phyloP scores from a whole-genome alignment of 371 early-diverging fungal species.

The Mucor irregularis region DNA sequence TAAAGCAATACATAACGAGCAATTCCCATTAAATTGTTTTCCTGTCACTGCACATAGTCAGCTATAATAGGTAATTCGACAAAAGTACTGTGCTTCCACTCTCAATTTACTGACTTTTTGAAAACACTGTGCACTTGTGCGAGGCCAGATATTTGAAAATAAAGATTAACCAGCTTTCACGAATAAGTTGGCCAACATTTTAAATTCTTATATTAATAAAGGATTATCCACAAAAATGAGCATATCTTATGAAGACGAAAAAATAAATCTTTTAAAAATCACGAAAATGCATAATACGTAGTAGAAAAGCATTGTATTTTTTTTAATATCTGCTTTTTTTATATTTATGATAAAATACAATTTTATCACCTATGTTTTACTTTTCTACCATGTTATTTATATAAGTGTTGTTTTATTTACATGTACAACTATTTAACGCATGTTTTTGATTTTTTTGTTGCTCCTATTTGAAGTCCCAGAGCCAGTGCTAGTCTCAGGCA shows the following conservation, averaged over 20 bases:
- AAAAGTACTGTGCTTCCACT: slow-evolving; percentile 5
- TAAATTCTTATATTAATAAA: not conserved
- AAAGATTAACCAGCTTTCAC: slow-evolving; percentile 9
- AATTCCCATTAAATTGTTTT: too few relatives aligned
- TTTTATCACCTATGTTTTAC: slow-evolving; percentile 7
- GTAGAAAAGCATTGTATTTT: too few relatives aligned
- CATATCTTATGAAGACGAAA: not conserved
- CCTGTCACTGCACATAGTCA: too few relatives aligned
- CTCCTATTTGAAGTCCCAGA: not conserved
- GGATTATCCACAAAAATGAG: not conserved
- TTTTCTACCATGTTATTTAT: slow-evolving; percentile 4
- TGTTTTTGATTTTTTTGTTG: not conserved
- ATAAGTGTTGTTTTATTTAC: slow-evolving; percentile 7
- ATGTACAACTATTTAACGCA: slow-evolving; percentile 7
- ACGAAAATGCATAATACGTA: not conserved
- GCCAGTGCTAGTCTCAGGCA: slow-evolving; percentile 6
- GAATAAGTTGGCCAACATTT: slow-evolving; percentile 4
- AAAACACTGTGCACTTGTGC: slow-evolving; percentile 10
- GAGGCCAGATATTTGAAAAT: slow-evolving; percentile 4
- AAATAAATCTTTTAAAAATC: not conserved
- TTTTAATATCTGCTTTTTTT: too few relatives aligned
- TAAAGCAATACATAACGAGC: too few relatives aligned
- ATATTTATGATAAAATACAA: slow-evolving; percentile 6
- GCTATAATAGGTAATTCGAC: too few relatives aligned
- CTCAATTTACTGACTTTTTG: slow-evolving; percentile 13